A percentile compares a stretch with the other conserved stretches of the same genome.
Conservation (phyloP, 768 basidiomycete genomes). For the Cubamyces sp. region DNA sequence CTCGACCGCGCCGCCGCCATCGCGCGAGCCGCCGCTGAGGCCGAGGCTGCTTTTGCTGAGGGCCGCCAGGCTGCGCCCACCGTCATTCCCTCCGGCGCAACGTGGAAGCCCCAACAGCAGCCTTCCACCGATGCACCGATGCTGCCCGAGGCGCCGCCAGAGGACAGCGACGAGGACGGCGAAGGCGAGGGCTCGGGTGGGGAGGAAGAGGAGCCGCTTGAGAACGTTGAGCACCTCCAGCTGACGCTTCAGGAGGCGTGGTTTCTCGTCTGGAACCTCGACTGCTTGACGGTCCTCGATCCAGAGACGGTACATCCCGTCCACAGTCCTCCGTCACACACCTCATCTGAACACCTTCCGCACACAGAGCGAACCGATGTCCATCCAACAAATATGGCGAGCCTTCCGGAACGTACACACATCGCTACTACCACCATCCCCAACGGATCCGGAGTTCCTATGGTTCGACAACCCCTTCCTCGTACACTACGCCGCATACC, state of each 20-base stretch:
- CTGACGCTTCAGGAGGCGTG: slow-evolving; percentile 89
- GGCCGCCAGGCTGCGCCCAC: slow-evolving; percentile 66
- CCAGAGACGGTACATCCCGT: slow-evolving; percentile 56
- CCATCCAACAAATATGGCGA: slow-evolving; percentile 62
- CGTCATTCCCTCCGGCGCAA: slow-evolving; percentile 79
- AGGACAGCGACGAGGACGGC: slow-evolving; percentile 39
- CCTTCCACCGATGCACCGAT: slow-evolving; percentile 28
- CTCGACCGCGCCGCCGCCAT: slow-evolving; percentile 88
- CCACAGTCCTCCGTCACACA: not conserved
- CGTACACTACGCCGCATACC: slow-evolving; percentile 86
- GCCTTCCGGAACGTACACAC: slow-evolving; percentile 64
- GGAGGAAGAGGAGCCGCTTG: slow-evolving; percentile 56
- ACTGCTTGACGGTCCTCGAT: slow-evolving; percentile 76
- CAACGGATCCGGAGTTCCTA: slow-evolving; percentile 21
- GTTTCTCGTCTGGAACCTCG: slow-evolving; percentile 83
- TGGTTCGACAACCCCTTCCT: slow-evolving; percentile 93
- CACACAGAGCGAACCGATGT: slow-evolving; percentile 55
- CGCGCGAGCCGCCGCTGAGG: slow-evolving; percentile 78
- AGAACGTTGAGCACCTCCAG: slow-evolving; percentile 89
- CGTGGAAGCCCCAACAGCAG: slow-evolving; percentile 65
- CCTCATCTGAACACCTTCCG: not conserved
- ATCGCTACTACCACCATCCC: slow-evolving; percentile 42
- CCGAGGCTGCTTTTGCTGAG: slow-evolving; percentile 74
- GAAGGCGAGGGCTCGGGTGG: slow-evolving; percentile 38
- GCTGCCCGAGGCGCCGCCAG: slow-evolving; percentile 23